Evolutionary conservation across 108 stramenopile species (phyloP).

Genomic region (Aurantiochytrium sp.): DNA sequence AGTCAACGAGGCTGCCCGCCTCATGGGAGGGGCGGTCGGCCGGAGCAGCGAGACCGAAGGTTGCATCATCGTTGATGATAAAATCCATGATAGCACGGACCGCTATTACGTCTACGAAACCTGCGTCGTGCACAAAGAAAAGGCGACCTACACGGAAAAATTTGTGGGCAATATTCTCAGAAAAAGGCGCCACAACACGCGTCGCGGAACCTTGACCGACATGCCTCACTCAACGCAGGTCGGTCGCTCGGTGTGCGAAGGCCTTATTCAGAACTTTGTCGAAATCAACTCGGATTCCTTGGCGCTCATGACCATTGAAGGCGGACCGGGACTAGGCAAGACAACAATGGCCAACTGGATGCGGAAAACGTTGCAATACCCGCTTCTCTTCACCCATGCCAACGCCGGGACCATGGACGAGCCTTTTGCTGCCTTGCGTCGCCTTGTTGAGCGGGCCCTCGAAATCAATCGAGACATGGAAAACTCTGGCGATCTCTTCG

Average conservation of each 20-base stretch:
- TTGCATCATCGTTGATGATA: not conserved
- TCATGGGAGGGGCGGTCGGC: not conserved
- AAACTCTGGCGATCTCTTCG: not conserved
- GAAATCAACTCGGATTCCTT: not conserved
- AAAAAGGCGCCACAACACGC: not conserved
- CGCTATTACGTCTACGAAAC: not conserved
- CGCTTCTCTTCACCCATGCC: not conserved
- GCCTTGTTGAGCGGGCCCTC: not conserved
- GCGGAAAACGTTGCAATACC: not conserved
- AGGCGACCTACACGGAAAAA: not conserved
- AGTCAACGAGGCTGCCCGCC: not conserved
- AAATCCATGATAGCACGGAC: not conserved
- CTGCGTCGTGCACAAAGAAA: not conserved
- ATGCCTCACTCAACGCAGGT: not conserved
- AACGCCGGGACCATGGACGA: not conserved
- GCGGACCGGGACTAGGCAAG: not conserved
- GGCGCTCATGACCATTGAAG: not conserved
- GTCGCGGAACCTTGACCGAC: not conserved
- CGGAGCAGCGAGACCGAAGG: not conserved
- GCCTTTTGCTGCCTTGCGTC: not conserved
- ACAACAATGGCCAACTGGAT: not conserved
- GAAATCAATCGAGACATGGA: not conserved
- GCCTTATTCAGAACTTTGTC: not conserved
- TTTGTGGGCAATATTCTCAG: not conserved
- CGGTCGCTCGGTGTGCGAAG: not conserved